A percentile compares a stretch with the other conserved stretches of the same genome.
These are phyloP conservation scores for Sporisorium exsertum DNA, from an alignment of 1,284 basidiomycete genomes.

Conservation along the genomic window DNA sequence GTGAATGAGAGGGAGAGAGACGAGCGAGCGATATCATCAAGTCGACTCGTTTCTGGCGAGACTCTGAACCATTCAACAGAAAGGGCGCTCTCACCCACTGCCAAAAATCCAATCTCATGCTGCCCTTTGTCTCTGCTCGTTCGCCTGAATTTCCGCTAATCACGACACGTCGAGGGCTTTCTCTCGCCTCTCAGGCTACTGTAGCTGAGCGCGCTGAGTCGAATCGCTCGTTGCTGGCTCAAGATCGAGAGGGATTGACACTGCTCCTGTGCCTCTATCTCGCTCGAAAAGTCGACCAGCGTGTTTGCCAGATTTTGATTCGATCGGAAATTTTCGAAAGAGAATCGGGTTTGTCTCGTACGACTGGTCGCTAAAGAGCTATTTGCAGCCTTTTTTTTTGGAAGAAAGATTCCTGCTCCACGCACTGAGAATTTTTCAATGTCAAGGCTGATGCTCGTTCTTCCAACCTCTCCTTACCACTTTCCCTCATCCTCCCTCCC, in stretches of 20 bases:
- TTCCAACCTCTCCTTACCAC: not conserved
- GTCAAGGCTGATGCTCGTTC: not conserved
- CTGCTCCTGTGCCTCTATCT: slow-evolving; percentile 13
- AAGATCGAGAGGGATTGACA: no score
- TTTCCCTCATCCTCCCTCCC: not conserved
- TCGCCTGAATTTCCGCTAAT: slow-evolving; percentile 12
- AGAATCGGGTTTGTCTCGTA: slow-evolving; percentile 20
- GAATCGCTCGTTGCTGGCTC: not conserved
- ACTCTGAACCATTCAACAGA: not conserved
- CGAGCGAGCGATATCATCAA: slow-evolving; percentile 13
- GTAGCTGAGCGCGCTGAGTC: slow-evolving; percentile 5
- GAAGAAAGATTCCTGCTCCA: slow-evolving; percentile 24
- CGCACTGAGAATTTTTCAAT: slow-evolving; percentile 11
- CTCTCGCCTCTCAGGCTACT: not conserved
- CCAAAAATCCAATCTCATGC: not conserved
- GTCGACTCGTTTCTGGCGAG: not conserved
- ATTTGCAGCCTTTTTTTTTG: not conserved
- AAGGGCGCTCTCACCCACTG: not conserved
- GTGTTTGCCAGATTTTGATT: slow-evolving; percentile 2
- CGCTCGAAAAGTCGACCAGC: not conserved
- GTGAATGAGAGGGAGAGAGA: not conserved
- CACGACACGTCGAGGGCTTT: slow-evolving; percentile 36
- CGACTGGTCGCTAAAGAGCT: slow-evolving; percentile 5
- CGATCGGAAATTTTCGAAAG: slow-evolving; percentile 1
- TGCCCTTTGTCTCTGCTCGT: slow-evolving; percentile 8